These are phyloP conservation scores for Blastobotrys muscicola DNA, from an alignment of 805 yeast genomes.

Conservation along the genomic window DNA sequence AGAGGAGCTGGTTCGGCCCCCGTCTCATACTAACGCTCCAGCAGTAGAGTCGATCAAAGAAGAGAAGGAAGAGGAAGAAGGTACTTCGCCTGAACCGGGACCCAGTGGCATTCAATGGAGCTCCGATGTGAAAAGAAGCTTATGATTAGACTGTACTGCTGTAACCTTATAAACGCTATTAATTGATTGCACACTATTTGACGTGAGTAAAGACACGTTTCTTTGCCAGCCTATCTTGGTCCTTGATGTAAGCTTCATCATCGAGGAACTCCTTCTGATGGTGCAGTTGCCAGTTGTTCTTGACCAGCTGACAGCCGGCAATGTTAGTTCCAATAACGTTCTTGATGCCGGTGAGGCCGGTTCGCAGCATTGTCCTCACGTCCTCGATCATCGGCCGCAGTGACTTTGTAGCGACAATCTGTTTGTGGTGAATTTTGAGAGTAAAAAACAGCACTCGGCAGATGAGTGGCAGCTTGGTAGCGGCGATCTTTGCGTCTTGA, in stretches of 20 bases:
- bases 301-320: conserved; percentile 68
- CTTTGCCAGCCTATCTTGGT: conserved; percentile 46
- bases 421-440: conserved; percentile 65
- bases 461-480: conserved; percentile 40
- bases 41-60: conserved; percentile 6
- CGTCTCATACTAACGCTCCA: conserved; percentile 2
- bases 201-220: conserved; percentile 53
- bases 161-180: background rate
- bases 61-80: conserved; percentile 14
- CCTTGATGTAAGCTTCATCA: conserved; percentile 45
- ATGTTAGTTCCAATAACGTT: conserved; percentile 72
- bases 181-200: background rate
- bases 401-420: conserved; percentile 43
- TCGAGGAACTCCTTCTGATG: conserved; percentile 72
- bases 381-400: conserved; percentile 54
- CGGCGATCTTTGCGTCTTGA: conserved; percentile 12
- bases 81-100: background rate
- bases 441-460: conserved; percentile 71
- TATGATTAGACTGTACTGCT: background rate
- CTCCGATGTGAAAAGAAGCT: conserved; percentile 5
- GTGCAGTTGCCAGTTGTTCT: conserved; percentile 65
- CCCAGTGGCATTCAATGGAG: conserved; percentile 12
- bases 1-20: conserved; percentile 4
- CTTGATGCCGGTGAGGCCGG: conserved; percentile 40
- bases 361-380: conserved; percentile 55